These are phyloP conservation scores for Saccharomyces pastorianus DNA, from an alignment of 1,139 yeast genomes.

Conservation along the genomic window DNA sequence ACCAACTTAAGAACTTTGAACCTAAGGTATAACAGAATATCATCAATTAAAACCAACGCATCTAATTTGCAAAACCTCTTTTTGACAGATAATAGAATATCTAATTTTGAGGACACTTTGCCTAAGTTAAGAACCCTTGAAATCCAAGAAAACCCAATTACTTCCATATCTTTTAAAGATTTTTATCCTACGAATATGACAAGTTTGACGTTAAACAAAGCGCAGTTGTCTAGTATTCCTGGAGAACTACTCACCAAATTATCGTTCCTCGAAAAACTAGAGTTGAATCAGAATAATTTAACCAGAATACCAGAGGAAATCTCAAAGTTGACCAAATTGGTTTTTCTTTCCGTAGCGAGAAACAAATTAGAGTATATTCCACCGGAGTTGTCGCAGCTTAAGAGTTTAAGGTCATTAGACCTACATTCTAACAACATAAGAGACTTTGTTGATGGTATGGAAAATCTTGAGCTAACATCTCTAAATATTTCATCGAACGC, in stretches of 20 bases:
- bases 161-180: slow-evolving; percentile 59
- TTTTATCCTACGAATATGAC: slow-evolving; percentile 54
- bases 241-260: slow-evolving; percentile 54
- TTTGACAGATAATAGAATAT: slow-evolving; percentile 70
- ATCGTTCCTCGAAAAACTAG: slow-evolving; percentile 63
- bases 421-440: slow-evolving; percentile 81
- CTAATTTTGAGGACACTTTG: slow-evolving; percentile 58
- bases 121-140: slow-evolving; percentile 48
- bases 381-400: slow-evolving; percentile 50
- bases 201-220: slow-evolving; percentile 69
- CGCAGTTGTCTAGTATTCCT: slow-evolving; percentile 70
- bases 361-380: slow-evolving; percentile 78
- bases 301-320: slow-evolving; percentile 69
- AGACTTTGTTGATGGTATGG: slow-evolving; percentile 57
- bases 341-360: slow-evolving; percentile 60
- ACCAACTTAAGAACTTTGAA: slow-evolving; percentile 64
- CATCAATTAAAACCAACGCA: slow-evolving; percentile 54
- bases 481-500: slow-evolving; percentile 79
- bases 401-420: slow-evolving; percentile 61
- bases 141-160: slow-evolving; percentile 71
- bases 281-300: slow-evolving; percentile 75
- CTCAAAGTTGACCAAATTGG: slow-evolving; percentile 49
- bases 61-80: slow-evolving; percentile 65
- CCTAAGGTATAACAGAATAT: slow-evolving; percentile 63
- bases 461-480: slow-evolving; percentile 51